phyloP scores from a whole-genome alignment of 2,329 filamentous ascomycete species.

The Fusarium sp. region DNA sequence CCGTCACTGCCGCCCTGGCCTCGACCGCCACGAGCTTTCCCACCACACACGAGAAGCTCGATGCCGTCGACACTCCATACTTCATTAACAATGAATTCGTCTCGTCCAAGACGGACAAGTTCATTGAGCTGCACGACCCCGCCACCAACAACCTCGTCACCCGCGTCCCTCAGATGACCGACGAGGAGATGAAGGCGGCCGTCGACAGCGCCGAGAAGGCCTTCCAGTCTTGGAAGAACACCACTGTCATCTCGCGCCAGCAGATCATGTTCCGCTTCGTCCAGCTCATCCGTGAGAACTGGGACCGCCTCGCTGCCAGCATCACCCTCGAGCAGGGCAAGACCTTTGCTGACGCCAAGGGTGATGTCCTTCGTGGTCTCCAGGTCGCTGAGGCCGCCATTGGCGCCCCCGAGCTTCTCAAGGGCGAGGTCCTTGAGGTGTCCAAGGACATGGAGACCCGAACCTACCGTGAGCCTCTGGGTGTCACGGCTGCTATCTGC shows the following conservation, averaged over 20 bases:
- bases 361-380: slow-evolving; percentile 83
- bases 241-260: slow-evolving; percentile 79
- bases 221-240: slow-evolving; percentile 79
- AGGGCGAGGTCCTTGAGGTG: slow-evolving; percentile 86
- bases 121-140: slow-evolving; percentile 84
- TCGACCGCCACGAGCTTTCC: slow-evolving; percentile 73
- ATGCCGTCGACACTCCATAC: slow-evolving; percentile 78
- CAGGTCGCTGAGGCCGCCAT: slow-evolving; percentile 89
- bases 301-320: slow-evolving; percentile 85
- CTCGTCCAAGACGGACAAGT: slow-evolving; percentile 74
- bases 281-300: slow-evolving; percentile 82
- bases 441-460: slow-evolving; percentile 92
- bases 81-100: slow-evolving; percentile 86
- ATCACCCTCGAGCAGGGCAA: slow-evolving; percentile 92
- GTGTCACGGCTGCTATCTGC: slow-evolving; percentile 86
- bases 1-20: slow-evolving; percentile 61
- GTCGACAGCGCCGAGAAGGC: slow-evolving; percentile 82
- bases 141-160: slow-evolving; percentile 89
- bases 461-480: slow-evolving; percentile 83
- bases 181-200: slow-evolving; percentile 79
- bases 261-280: slow-evolving; percentile 92
- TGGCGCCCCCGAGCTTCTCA: slow-evolving; percentile 83
- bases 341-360: slow-evolving; percentile 85
- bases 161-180: slow-evolving; percentile 83
- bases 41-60: slow-evolving; percentile 77